A percentile compares a stretch with the other conserved stretches of the same genome.
These are phyloP conservation scores for Eryngium alpinum DNA, from an alignment of 140 eudicot species.

Conservation along the genomic window DNA sequence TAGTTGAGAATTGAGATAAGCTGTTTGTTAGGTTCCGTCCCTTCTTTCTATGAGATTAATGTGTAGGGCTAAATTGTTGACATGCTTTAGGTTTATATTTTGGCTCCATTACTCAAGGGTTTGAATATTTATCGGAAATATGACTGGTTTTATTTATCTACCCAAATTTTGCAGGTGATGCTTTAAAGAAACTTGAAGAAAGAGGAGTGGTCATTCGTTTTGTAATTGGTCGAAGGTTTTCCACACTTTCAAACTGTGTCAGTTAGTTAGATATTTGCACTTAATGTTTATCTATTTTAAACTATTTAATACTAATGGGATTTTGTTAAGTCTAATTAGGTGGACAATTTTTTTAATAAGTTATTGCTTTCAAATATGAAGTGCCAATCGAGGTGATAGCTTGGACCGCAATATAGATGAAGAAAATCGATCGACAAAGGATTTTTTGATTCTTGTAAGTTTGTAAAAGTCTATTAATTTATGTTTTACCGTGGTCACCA, in stretches of 20 bases:
- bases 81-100: not conserved
- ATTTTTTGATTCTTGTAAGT: constrained; percentile 84
- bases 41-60: not conserved
- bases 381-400: constrained; percentile 92
- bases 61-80: not conserved
- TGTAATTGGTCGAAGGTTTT: constrained; percentile 89
- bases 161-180: constrained; percentile 47
- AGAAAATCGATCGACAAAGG: constrained; percentile 64
- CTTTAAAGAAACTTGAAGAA: constrained; percentile 72
- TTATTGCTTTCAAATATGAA: constrained; percentile 25
- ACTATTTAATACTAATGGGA: constrained; percentile 4
- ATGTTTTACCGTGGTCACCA: not conserved
- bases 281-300: not conserved
- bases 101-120: not conserved
- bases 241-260: not conserved
- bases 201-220: constrained; percentile 82
- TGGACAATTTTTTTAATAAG: constrained; percentile 7
- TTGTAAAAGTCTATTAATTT: constrained; percentile 1
- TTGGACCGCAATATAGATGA: constrained; percentile 81
- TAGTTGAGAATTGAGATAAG: too few relatives aligned
- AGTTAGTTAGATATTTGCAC: not conserved
- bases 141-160: constrained; percentile 1
- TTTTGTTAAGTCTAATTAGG: constrained; percentile 1
- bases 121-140: not conserved
- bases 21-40: not conserved